These are phyloP conservation scores for Phytophthora citricola DNA, from an alignment of 352 stramenopile species.

Conservation along the genomic window DNA sequence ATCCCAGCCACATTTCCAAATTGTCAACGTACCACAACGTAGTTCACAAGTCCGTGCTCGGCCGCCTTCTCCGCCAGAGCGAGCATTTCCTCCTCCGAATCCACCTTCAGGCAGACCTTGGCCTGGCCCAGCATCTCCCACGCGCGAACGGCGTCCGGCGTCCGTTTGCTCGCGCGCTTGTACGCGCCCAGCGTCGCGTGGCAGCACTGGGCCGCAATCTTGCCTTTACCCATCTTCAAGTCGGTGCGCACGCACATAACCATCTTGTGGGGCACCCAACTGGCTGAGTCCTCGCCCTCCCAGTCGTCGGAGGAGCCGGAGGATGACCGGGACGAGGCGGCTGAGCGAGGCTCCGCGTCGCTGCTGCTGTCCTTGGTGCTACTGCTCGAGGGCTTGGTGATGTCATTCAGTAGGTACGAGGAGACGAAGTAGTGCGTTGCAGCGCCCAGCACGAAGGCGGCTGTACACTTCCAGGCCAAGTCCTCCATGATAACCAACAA, in stretches of 20 bases:
- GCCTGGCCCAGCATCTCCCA: constrained; percentile 89
- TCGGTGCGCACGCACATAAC: constrained; percentile 95
- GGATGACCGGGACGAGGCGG: constrained; percentile 29
- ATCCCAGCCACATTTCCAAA: not conserved
- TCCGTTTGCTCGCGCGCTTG: constrained; percentile 90
- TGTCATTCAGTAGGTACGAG: constrained; percentile 41
- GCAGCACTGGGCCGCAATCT: constrained; percentile 88
- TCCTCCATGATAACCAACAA: constrained; percentile 48
- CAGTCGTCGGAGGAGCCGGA: constrained; percentile 63
- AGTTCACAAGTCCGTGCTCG: constrained; percentile 74
- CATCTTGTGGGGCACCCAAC: constrained; percentile 91
- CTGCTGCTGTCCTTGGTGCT: constrained; percentile 20
- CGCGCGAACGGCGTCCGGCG: constrained; percentile 65
- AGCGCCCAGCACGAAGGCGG: constrained; percentile 74
- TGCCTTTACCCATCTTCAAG: constrained; percentile 96
- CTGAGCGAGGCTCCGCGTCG: constrained; percentile 9
- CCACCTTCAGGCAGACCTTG: constrained; percentile 88
- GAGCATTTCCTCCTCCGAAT: constrained; percentile 86
- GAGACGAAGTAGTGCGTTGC: constrained; percentile 72
- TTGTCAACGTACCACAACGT: constrained; percentile 69
- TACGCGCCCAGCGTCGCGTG: constrained; percentile 95
- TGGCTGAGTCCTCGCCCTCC: constrained; percentile 65
- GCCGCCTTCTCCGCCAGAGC: constrained; percentile 67
- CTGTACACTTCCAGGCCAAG: constrained; percentile 80
- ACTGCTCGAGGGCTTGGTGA: constrained; percentile 3